These are phyloP conservation scores for Saposhnikovia divaricata DNA, from an alignment of 129 eudicot genomes.

Conservation along the genomic window DNA sequence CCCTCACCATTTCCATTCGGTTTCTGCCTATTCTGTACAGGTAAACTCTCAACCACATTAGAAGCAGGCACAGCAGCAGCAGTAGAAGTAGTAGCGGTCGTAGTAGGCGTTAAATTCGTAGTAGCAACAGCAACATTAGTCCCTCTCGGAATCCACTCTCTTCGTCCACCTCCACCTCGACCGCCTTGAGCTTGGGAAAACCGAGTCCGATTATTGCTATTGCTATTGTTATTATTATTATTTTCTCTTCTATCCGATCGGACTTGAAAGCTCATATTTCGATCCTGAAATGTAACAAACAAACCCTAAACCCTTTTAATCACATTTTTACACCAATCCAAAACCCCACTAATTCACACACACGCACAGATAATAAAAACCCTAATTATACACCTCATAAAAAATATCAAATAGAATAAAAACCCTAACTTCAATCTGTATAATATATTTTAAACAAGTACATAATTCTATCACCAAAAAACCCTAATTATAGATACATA, in stretches of 20 bases:
- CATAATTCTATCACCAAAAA: neutral
- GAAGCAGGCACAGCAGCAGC: neutral
- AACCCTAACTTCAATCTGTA: neutral
- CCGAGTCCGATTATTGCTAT: slow-evolving; percentile 29
- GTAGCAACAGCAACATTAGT: slow-evolving; percentile 14
- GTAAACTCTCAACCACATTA: neutral
- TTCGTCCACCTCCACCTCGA: slow-evolving; percentile 33
- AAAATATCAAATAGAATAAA: no score
- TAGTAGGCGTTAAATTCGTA: slow-evolving; percentile 8
- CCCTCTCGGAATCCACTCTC: slow-evolving; percentile 76
- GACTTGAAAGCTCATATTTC: slow-evolving; percentile 70
- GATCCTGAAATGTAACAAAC: slow-evolving; percentile 9
- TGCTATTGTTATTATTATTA: slow-evolving; percentile 26
- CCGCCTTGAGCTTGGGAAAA: slow-evolving; percentile 6
- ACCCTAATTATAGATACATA: neutral
- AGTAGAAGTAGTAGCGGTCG: neutral
- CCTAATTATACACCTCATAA: neutral
- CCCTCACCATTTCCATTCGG: slow-evolving; percentile 6
- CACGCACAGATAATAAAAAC: neutral
- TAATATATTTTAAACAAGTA: no score
- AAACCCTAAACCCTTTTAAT: neutral
- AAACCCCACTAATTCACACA: neutral
- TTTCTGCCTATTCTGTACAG: neutral
- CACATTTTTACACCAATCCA: neutral
- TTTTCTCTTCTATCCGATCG: slow-evolving; percentile 47